These are phyloP conservation scores for Dacryopinax spathularia DNA, from an alignment of 768 basidiomycete species.

Conservation along the genomic window DNA sequence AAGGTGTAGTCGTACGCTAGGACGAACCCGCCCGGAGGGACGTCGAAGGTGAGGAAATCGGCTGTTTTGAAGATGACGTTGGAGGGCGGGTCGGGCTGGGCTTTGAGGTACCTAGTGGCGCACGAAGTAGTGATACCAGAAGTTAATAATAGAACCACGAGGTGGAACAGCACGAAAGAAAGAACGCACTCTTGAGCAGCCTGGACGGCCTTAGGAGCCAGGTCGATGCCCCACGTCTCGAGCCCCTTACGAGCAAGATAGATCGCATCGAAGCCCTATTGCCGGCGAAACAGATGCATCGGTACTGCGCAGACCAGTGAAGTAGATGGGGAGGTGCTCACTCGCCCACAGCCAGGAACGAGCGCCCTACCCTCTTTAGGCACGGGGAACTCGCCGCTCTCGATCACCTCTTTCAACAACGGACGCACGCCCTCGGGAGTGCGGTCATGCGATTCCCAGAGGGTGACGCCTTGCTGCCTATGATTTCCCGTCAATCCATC, in stretches of 20 bases:
- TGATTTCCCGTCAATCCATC: neutral
- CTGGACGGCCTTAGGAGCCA: constrained; percentile 40
- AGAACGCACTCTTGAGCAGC: constrained; percentile 31
- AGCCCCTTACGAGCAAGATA: constrained; percentile 40
- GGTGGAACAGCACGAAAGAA: neutral
- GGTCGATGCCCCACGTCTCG: constrained; percentile 40
- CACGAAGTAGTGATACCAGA: constrained; percentile 1
- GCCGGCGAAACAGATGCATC: too few relatives aligned
- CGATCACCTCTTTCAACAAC: constrained; percentile 38
- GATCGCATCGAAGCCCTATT: constrained; percentile 50
- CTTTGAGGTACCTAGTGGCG: constrained; percentile 14
- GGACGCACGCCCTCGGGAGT: constrained; percentile 36
- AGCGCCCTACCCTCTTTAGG: constrained; percentile 33
- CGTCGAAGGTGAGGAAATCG: constrained; percentile 43
- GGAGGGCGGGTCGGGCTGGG: constrained; percentile 14
- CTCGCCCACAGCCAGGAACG: constrained; percentile 46
- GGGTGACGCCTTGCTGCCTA: constrained; percentile 39
- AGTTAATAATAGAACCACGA: neutral
- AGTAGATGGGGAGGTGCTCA: constrained; percentile 15
- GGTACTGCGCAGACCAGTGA: neutral
- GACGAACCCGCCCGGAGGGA: constrained; percentile 30
- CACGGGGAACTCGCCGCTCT: constrained; percentile 32
- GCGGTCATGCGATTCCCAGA: constrained; percentile 38
- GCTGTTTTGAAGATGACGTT: constrained; percentile 29
- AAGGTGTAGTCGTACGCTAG: constrained; percentile 63